These are phyloP conservation scores for Glycine soja DNA, from an alignment of 306 rosid genomes.

Conservation along the genomic window DNA sequence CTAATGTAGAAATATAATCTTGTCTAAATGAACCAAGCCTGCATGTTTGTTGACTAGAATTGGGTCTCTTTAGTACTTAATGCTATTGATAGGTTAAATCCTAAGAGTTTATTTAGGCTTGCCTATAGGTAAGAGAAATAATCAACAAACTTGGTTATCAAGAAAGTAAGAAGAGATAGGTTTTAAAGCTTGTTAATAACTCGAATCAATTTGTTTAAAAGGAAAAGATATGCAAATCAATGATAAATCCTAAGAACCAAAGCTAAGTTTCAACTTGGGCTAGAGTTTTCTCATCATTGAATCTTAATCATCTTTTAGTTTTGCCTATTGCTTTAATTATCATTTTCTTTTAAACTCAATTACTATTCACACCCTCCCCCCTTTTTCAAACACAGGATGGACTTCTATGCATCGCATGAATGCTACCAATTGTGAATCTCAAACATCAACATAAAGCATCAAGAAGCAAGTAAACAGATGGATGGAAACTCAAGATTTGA, in stretches of 20 bases:
- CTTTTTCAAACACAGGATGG: neutral
- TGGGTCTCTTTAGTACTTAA: neutral
- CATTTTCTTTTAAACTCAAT: neutral
- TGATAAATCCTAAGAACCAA: neutral
- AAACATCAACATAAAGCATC: conserved; percentile 35
- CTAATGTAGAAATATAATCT: neutral
- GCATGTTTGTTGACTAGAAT: neutral
- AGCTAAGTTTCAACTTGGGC: neutral
- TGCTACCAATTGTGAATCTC: conserved; percentile 7
- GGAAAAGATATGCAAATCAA: neutral
- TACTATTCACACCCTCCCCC: neutral
- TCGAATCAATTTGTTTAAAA: neutral
- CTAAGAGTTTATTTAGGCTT: neutral
- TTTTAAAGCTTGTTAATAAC: neutral
- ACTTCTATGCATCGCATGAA: conserved; percentile 21
- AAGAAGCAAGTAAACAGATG: conserved; percentile 15
- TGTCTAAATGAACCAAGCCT: neutral
- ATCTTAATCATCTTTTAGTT: neutral
- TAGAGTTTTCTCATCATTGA: neutral
- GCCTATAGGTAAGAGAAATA: neutral
- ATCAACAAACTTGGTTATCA: neutral
- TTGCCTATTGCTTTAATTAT: neutral
- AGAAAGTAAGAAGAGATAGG: neutral
- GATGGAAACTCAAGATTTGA: conserved; percentile 25
- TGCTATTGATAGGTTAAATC: neutral